These are phyloP conservation scores for Metschnikowia matae DNA, from an alignment of 805 yeast genomes.

Conservation along the genomic window DNA sequence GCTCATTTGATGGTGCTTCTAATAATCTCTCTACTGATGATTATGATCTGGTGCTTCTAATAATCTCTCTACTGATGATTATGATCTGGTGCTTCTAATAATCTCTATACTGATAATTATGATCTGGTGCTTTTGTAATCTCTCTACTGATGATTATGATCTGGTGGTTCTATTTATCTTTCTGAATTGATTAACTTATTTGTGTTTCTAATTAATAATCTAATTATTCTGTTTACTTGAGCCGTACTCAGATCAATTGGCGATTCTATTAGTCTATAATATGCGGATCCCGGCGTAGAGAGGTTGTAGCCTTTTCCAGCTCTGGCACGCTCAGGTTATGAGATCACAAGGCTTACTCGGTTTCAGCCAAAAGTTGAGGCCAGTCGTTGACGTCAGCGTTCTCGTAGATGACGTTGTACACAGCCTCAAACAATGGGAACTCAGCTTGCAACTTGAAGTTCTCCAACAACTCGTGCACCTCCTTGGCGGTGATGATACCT, in stretches of 20 bases:
- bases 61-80: too few relatives aligned
- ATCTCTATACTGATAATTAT: too few relatives aligned
- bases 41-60: too few relatives aligned
- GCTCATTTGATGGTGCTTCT: too few relatives aligned
- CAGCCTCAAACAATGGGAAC: slow-evolving; percentile 45
- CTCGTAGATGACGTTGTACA: slow-evolving; percentile 41
- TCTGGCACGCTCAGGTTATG: slow-evolving; percentile 1
- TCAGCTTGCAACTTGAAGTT: slow-evolving; percentile 30
- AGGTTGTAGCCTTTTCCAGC: slow-evolving; percentile 4
- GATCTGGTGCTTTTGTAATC: too few relatives aligned
- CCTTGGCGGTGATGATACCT: slow-evolving; percentile 45
- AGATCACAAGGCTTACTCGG: slow-evolving; percentile 6
- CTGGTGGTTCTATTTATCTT: too few relatives aligned
- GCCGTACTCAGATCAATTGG: neutral
- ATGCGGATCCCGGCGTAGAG: slow-evolving; percentile 3
- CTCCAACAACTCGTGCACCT: slow-evolving; percentile 43
- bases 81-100: too few relatives aligned
- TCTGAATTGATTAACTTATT: too few relatives aligned
- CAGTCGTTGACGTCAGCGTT: slow-evolving; percentile 38
- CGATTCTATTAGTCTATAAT: slow-evolving; percentile 5
- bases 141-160: too few relatives aligned
- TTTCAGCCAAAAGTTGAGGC: slow-evolving; percentile 35
- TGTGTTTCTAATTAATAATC: neutral
- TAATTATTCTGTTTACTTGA: neutral
- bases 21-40: too few relatives aligned